Evolutionary conservation across 1,284 basidiomycete species (phyloP), one percentile per base, ranked within the genome.

Genomic region (Malassezia arunalokei): DNA sequence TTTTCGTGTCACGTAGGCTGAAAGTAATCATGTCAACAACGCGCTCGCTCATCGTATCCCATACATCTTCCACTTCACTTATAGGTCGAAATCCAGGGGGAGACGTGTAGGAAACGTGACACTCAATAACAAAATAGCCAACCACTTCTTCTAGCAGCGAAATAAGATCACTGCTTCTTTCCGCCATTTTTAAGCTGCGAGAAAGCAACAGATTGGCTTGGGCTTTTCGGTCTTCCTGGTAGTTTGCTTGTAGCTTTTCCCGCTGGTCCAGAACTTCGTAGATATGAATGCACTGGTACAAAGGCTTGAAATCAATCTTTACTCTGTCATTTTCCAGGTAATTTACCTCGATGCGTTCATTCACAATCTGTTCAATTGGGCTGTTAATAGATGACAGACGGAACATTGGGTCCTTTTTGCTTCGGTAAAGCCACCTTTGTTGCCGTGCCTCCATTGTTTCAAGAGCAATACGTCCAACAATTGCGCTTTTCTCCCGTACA

Each of bases 111-210:
- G 96, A 79, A 0, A 99, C 91, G 68, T 95, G 85, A 5, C 82
- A 83, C 74, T 99, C 94, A 59, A 98, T 85, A 54, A 98, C 88
- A 76, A 99, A 98, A 76, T 95, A 99, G 0, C 94, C 94, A n/a
- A 91, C 86, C 57, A 96, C 87, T 74, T 96, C 87, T 74, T 95
- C 84, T 2, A 73, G 54, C 27, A 73, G 42, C 4, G 58, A 53
- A 60, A 65, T 32, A 63, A 66, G 14, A 49, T 56, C n/a, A 35
- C 47, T 17, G 40, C 47, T 32, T 71, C 64, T 1, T 75, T 73
- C 5, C 12, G 75, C 68, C 9, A 77, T 75, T 0, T 74, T 71
- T 6, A 76, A 60, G 3, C 76, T 73, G 27, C 78, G 77, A 5
- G 89, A 88, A 15, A 99, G 80, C 65, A 98, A 91, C 8, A 99